A percentile compares a stretch with the other conserved stretches of the same genome.
These are phyloP conservation scores for Suaeda aralocaspica DNA, from an alignment of 148 eudicot species.

Conservation along the genomic window DNA sequence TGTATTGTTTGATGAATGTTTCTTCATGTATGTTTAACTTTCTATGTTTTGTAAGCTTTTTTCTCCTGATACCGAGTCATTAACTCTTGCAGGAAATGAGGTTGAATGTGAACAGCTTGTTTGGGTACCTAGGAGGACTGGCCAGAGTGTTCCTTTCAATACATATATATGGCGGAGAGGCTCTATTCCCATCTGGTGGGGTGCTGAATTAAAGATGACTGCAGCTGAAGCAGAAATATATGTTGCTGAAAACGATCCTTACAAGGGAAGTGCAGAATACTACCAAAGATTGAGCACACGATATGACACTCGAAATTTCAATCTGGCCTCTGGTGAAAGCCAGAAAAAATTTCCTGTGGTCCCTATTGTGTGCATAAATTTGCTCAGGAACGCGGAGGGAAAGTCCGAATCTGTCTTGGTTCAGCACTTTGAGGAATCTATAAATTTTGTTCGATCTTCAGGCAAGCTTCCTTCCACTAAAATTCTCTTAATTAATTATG, in stretches of 20 bases:
- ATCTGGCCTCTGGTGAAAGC: conserved; percentile 42
- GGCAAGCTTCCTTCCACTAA: conserved; percentile 74
- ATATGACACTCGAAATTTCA: conserved; percentile 68
- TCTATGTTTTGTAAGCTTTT: conserved; percentile 17
- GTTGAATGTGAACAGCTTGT: conserved; percentile 99
- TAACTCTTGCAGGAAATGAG: conserved; percentile 70
- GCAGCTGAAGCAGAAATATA: conserved; percentile 97
- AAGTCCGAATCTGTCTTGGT: conserved; percentile 85
- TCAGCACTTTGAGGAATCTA: conserved; percentile 86
- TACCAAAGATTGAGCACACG: conserved; percentile 81
- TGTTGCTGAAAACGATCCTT: conserved; percentile 86
- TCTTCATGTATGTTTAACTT: not conserved
- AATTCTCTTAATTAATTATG: conserved; percentile 78
- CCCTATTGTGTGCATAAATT: conserved; percentile 86
- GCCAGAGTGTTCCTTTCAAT: conserved; percentile 86
- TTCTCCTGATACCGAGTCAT: conserved; percentile 11
- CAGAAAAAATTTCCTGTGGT: conserved; percentile 67
- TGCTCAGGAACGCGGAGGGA: conserved; percentile 86
- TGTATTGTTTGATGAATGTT: not conserved
- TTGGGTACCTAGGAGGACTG: conserved; percentile 73
- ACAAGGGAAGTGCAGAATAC: conserved; percentile 86
- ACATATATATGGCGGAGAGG: conserved; percentile 98
- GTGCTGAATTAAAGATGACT: conserved; percentile 90
- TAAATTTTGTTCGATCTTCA: conserved; percentile 61
- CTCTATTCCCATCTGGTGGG: conserved; percentile 99